These are phyloP conservation scores for Saturnispora hagleri DNA, from an alignment of 805 yeast genomes.

Conservation along the genomic window DNA sequence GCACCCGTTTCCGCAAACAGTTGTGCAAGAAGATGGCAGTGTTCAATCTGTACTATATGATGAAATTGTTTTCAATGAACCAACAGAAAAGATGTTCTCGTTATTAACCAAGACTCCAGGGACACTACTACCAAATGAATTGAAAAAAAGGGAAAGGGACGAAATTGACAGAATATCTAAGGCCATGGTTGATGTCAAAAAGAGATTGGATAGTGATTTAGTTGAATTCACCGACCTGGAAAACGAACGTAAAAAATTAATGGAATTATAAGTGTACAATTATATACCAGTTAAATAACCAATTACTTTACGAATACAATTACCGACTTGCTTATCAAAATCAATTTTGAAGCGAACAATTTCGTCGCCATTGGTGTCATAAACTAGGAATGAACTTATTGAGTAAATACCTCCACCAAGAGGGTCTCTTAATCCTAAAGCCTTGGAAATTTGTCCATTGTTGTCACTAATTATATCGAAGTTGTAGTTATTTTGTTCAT, in stretches of 20 bases:
- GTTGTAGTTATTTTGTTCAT: slow-evolving; percentile 7
- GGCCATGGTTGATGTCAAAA: slow-evolving; percentile 23
- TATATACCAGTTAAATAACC: neutral
- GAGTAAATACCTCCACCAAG: slow-evolving; percentile 31
- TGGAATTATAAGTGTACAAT: slow-evolving; percentile 10
- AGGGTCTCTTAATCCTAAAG: slow-evolving; percentile 23
- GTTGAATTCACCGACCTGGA: slow-evolving; percentile 24
- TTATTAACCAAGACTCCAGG: slow-evolving; percentile 61
- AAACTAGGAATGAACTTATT: slow-evolving; percentile 22
- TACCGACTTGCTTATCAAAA: slow-evolving; percentile 19
- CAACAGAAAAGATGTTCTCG: slow-evolving; percentile 83
- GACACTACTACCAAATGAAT: slow-evolving; percentile 33
- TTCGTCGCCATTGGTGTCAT: slow-evolving; percentile 19
- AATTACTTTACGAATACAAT: slow-evolving; percentile 9
- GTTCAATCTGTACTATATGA: slow-evolving; percentile 67
- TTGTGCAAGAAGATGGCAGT: slow-evolving; percentile 29
- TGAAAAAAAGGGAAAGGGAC: slow-evolving; percentile 50
- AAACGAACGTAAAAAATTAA: slow-evolving; percentile 22
- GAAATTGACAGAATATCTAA: slow-evolving; percentile 49
- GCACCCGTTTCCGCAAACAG: slow-evolving; percentile 56
- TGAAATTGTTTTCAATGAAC: slow-evolving; percentile 91
- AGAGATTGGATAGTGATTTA: slow-evolving; percentile 19
- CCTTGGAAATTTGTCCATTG: slow-evolving; percentile 20
- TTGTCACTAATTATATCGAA: slow-evolving; percentile 25
- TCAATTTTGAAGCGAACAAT: slow-evolving; percentile 18